Evolutionary conservation across 345 rosid species (phyloP), one percentile per base, ranked within the genome.

Genomic region (Eucalyptus leucophloia): DNA sequence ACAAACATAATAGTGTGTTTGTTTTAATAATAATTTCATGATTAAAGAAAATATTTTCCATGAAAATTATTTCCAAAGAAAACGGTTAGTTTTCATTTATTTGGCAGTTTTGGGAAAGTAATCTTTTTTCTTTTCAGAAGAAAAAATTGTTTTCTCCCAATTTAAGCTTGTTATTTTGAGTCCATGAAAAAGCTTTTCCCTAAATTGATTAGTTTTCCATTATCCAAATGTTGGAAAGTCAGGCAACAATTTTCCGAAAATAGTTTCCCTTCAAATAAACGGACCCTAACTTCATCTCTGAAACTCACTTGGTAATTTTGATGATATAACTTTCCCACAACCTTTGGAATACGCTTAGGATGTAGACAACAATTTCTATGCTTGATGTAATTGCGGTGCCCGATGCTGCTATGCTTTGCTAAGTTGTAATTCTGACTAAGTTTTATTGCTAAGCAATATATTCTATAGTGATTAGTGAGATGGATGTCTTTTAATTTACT

Each of bases 61-160:
- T 53, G 11, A 53, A 53, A 53, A 53, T 21, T 53, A 24, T 24
- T 56, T 56, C 40, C 12, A 11, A 40, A 23, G 47, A 77, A 77
- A 40, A 40, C 21, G 9, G 28, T 77, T 21, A 40, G 17, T 77
- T 40, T 40, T 77, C 28, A 77, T 77, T 77, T 77, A 5, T 77
- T 40, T 23, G 9, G 28, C 13, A 0, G 3, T 77, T 12, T 77
- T 11, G 30, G 3, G 4, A 77, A 40, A 56, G 30, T 1, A 24
- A 56, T 24, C 13, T 24, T 56, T 56, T 37, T 21, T 40, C 30
- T 40, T 6, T 12, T 77, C 1, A 6, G 3, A 37, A 77, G 16
- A 26, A 12, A 6, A 37, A 23, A 15, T 77, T 37, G 4, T 72
- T 72, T 72, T 17, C 82, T 40, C 9, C 16, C 26, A 1, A 77